Base-by-base conservation (phyloP, 306 rosid species). In the Ammopiptanthus mongolicus region DNA sequence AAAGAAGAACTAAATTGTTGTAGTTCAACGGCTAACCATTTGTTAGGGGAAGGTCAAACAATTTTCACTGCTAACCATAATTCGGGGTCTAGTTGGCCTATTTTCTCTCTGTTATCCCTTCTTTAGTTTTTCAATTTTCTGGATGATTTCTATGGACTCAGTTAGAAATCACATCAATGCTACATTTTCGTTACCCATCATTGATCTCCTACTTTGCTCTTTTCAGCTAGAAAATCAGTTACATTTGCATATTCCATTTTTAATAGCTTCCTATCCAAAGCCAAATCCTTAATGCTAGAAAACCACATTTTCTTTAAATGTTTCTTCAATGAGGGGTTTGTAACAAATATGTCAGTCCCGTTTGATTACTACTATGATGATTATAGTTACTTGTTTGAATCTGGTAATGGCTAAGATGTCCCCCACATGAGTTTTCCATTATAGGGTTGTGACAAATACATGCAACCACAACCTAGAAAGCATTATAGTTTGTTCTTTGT, bases 91-190 rank as follows among this genome's bases (percentile, higher is more conserved):
- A 63, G 15, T 47, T 62, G 41, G 59, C 76, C 84, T 42, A 46
- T 83, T 68, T 76, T 82, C 67, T 58, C 86, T 73, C 62, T 69
- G 21, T 69, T 51, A 25, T 73, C 75, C 83, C 59, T 82, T 82
- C 72, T 10, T 68, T 69, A 73, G 62, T 64, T 44, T 77, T 52
- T 46, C 76, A 37, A 61, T 39, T 79, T 79, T 80, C 75, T 37
- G 7, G 15, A 48, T 52, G 50, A 61, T 78, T 79, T 83, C 44
- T 21, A 31, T 67, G 75, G 33, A 78, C 63, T 52, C 21, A 25
- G 22, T 37, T 12, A 69, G 36, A 78, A 59, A 41, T 46, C 60
- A 61, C 29, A 50, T 71, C 11, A 75, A 80, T 22, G 34, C 9
- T 60, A 17, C 60, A 73, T 17, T 46, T 47, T 31, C 15, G 3